phyloP scores from a whole-genome alignment of 2,329 filamentous ascomycete species.

The Pestalotiopsis sp. region DNA sequence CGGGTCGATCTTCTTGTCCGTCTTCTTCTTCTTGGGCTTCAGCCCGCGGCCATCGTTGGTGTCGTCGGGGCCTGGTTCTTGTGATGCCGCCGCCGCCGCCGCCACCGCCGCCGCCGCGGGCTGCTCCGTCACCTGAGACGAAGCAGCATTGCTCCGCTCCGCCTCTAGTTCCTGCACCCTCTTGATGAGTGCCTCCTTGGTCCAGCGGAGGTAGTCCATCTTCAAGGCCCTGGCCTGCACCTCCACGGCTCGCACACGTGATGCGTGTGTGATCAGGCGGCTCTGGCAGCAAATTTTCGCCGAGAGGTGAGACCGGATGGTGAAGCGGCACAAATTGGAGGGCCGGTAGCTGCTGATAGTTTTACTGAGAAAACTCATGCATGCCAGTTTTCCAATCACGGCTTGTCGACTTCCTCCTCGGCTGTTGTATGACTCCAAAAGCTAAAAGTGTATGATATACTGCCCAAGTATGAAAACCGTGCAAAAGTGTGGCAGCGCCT shows the following conservation, averaged over 20 bases:
- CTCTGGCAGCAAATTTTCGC: neutral
- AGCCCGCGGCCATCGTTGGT: neutral
- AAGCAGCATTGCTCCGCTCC: neutral
- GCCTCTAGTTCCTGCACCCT: slow-evolving; percentile 70
- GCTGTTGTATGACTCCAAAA: neutral
- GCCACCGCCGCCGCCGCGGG: neutral
- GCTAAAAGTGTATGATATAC: neutral
- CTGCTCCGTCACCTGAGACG: neutral
- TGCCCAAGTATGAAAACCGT: slow-evolving; percentile 1
- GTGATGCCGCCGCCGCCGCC: neutral
- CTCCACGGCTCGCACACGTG: slow-evolving; percentile 10
- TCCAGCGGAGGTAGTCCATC: slow-evolving; percentile 66
- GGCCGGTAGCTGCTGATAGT: slow-evolving; percentile 24
- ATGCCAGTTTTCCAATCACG: slow-evolving; percentile 12
- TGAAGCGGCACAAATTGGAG: neutral
- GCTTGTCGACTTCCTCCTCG: neutral
- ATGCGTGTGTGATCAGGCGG: slow-evolving; percentile 23
- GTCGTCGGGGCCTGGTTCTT: neutral
- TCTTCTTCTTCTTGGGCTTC: slow-evolving; percentile 38
- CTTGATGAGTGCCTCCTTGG: slow-evolving; percentile 66
- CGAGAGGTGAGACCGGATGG: neutral
- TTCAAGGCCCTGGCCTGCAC: slow-evolving; percentile 15
- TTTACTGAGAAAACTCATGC: slow-evolving; percentile 26
- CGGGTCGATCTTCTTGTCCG: slow-evolving; percentile 67
- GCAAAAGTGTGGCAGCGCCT: neutral